Base-by-base conservation (phyloP, 176 grass and related monocot genomes). In the Aegilops bicornis region DNA sequence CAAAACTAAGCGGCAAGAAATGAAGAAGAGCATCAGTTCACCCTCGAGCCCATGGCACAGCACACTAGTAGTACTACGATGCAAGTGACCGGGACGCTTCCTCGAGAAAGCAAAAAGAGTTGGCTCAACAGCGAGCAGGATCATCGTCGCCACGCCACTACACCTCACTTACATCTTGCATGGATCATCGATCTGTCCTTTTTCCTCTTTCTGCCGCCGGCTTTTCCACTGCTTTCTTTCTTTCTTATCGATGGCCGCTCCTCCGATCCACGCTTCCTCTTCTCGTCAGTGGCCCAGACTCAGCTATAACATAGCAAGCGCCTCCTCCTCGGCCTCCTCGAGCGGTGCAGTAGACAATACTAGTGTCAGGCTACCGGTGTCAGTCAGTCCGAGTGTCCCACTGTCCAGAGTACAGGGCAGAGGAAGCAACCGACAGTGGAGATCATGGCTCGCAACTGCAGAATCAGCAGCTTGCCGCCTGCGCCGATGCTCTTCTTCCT, bases 1-100 rank as follows among this genome's bases (percentile, higher is more conserved):
- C 89, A 87, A 91, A 82, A 94, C 65, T 88, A 84, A 87, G 84
- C 73, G 3, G 65, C 5, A 80, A 82, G 78, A 89, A 89, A 91
- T 73, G 32, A 40, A 45, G 22, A 3, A 13, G 9, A 32, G 47
- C 36, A 64, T 0, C 77, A 64, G 31, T 62, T n/a, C 8, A 47
- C 10, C 43, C 32, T 62, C 16, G 32, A 48, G 27, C 64, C 61
- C 79, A 68, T 43, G 79, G 54, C 42, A 37, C 29, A 70, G 9
- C 63, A 8, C 54, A 69, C 61, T 56, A 6, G 6, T 37, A 7
- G 6, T 37, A 7, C 35, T 58, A 20, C 27, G 72, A 45, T 31
- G 20, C 27, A n/a, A 76, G 70, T 33, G 82, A 76, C 23, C 9
- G 37, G 64, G 65, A 73, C 29, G 67, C 64, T 81, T 76, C 67